phyloP scores from a whole-genome alignment of 148 eudicot species.

The Fallopia convolvulus region DNA sequence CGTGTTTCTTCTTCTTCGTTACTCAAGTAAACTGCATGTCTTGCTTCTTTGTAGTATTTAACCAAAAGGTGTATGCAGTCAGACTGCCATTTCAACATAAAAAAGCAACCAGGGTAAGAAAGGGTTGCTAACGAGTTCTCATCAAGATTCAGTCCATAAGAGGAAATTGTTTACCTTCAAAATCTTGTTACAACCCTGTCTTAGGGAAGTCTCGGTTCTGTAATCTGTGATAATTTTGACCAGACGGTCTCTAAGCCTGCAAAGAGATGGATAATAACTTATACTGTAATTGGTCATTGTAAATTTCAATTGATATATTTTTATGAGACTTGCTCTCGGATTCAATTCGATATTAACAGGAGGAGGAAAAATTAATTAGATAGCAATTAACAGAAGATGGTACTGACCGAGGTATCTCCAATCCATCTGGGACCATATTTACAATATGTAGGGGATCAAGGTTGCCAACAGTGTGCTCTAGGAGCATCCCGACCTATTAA shows the following conservation, averaged over 20 bases:
- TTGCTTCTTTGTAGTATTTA: conserved; percentile 85
- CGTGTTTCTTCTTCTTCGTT: conserved; percentile 77
- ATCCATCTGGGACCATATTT: conserved; percentile 83
- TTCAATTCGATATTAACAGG: neutral
- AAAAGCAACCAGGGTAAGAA: neutral
- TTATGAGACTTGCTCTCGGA: neutral
- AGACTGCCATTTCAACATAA: conserved; percentile 38
- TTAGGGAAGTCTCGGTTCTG: conserved; percentile 94
- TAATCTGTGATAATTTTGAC: conserved; percentile 92
- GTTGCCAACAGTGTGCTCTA: conserved; percentile 97
- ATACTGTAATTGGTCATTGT: neutral
- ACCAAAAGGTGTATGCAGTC: conserved; percentile 74
- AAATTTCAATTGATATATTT: neutral
- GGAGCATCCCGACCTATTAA: conserved; percentile 76
- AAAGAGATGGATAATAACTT: neutral
- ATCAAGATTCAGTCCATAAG: neutral
- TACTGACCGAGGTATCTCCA: conserved; percentile 93
- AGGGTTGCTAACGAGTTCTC: neutral
- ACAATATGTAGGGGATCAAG: conserved; percentile 94
- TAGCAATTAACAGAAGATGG: neutral
- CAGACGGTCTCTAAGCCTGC: conserved; percentile 85
- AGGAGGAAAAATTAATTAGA: neutral
- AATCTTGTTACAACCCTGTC: conserved; percentile 91
- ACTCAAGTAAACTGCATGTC: conserved; percentile 61
- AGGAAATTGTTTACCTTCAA: conserved; percentile 48